Percentiles rank a stretch among this genome's conserved stretches.
phyloP scores from a whole-genome alignment of 331 rosid species.

The Malus hybrid region DNA sequence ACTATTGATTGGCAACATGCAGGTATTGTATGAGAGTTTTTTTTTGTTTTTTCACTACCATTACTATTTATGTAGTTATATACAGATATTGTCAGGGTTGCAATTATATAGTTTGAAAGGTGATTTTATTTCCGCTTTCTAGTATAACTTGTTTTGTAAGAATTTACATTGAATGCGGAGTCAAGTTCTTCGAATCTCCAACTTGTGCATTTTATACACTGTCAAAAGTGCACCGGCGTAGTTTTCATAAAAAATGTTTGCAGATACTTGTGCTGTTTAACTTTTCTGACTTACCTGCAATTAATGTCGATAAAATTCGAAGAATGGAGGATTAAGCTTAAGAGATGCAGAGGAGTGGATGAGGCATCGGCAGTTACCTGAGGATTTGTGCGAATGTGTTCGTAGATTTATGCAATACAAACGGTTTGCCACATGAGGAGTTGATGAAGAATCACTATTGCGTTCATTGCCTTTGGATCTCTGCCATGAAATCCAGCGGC shows the following conservation, averaged over 20 bases:
- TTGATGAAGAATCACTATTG: conserved; percentile 72
- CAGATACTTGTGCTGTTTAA: conserved; percentile 10
- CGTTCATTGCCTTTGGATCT: conserved; percentile 67
- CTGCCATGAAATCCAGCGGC: conserved; percentile 89
- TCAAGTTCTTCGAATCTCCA: background rate
- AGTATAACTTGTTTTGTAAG: background rate
- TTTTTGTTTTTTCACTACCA: background rate
- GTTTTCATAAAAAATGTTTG: background rate
- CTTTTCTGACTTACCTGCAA: conserved; percentile 55
- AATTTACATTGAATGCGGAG: background rate
- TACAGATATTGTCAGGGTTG: background rate
- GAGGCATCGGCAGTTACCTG: conserved; percentile 87
- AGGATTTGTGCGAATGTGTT: conserved; percentile 58
- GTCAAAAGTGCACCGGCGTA: background rate
- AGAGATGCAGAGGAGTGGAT: conserved; percentile 93
- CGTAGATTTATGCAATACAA: conserved; percentile 71
- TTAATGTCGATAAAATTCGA: conserved; percentile 73
- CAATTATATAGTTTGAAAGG: background rate
- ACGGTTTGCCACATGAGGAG: conserved; percentile 91
- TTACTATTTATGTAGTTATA: background rate
- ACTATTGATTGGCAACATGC: conserved; percentile 86
- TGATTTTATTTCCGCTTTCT: background rate
- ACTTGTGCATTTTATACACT: background rate
- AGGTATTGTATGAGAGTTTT: conserved; percentile 33
- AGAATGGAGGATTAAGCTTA: conserved; percentile 78